Evolutionary conservation across 176 grass and related monocot species (phyloP), one percentile per base, ranked within the genome.

Genomic region (Zizania latifolia): DNA sequence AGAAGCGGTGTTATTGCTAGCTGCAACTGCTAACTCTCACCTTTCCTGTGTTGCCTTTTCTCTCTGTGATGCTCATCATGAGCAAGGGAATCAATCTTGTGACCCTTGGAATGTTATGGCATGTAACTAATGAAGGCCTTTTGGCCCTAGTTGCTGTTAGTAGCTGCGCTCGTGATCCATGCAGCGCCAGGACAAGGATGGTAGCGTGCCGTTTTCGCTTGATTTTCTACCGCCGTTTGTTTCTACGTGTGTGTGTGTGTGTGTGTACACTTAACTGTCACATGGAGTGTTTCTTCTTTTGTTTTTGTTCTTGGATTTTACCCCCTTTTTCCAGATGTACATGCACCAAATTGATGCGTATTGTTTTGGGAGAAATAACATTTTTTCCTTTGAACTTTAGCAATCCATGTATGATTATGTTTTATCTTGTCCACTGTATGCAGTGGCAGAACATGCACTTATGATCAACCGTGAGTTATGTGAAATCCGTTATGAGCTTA

Each of bases 51-150:
- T 28, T n/a, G 8, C 3, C 19, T 70, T 30, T 16, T 60, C n/a
- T 16, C 27, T 69, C 39, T 1, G 21, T 4, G 15, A 35, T 16
- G 40, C 40, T 26, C 58, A 29, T 32, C 21, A n/a, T 34, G 58
- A 28, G 30, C 10, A 5, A 50, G 30, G 17, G 48, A 35, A 53
- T 48, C 48, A n/a, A 75, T 83, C 70, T 29, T 81, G 84, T 81
- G 84, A 81, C 38, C 41, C 53, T 81, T 81, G 84, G 84, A 86
- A 61, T 68, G 54, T 81, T 28, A 29, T 58, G 77, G 29, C 76
- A 17, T 30, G 39, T 48, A 80, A 80, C 60, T 69, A 59, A 69
- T 67, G 32, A 5, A 13, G n/a, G 24, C 50, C 32, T 19, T 40
- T 39, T 77, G 78, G 85, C 29, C 12, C 30, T 65, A 58, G 58